Conservation (phyloP, 2,329 filamentous ascomycete genomes). For the Aspergillus costaricaensis region DNA sequence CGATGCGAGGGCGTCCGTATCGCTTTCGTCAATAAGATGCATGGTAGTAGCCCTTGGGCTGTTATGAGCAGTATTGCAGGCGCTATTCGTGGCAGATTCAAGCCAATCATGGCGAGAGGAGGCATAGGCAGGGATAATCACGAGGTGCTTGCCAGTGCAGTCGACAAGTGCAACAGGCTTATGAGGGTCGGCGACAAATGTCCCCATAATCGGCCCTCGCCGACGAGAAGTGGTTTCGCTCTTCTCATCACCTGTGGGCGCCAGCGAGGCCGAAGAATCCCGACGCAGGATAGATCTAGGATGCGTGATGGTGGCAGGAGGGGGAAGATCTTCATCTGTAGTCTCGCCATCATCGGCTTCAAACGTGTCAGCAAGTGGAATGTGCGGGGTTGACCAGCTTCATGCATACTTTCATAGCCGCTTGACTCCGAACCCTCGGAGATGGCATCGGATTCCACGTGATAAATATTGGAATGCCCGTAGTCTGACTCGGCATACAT, state of each 20-base stretch:
- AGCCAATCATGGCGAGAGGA: conserved; percentile 50
- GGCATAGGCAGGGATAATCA: conserved; percentile 51
- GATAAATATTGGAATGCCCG: conserved; percentile 45
- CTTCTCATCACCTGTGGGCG: conserved; percentile 44
- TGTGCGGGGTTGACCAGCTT: conserved; percentile 25
- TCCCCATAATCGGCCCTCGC: conserved; percentile 50
- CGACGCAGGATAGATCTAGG: conserved; percentile 54
- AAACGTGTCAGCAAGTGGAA: conserved; percentile 47
- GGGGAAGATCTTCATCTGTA: conserved; percentile 59
- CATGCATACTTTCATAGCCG: conserved; percentile 61
- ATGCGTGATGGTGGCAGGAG: conserved; percentile 50
- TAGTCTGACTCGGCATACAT: conserved; percentile 43
- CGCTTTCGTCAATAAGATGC: conserved; percentile 47
- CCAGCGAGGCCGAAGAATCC: conserved; percentile 48
- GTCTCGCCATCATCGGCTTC: conserved; percentile 62
- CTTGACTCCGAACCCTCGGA: conserved; percentile 46
- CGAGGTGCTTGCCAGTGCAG: conserved; percentile 50
- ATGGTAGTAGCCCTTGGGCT: conserved; percentile 44
- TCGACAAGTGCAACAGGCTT: conserved; percentile 52
- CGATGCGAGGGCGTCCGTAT: conserved; percentile 45
- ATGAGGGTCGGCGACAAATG: conserved; percentile 50
- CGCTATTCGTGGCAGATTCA: conserved; percentile 45
- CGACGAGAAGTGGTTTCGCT: conserved; percentile 37
- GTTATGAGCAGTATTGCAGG: conserved; percentile 45
- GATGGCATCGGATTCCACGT: conserved; percentile 49